Evolutionary conservation across 2,329 filamentous ascomycete genomes (phyloP).

Genomic region (Graphilbum fragrans): DNA sequence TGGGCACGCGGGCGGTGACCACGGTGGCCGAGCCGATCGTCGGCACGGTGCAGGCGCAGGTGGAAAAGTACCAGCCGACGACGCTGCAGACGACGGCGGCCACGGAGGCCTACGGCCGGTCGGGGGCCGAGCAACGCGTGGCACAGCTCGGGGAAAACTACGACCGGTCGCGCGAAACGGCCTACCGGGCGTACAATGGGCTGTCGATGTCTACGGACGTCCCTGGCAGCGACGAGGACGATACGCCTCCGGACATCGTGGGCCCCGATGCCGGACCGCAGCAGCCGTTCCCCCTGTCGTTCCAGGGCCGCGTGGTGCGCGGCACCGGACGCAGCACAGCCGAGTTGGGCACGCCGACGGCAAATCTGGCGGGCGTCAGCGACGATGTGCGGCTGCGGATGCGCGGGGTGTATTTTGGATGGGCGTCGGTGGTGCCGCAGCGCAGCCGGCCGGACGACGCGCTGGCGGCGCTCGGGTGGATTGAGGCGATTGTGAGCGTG

Average conservation of each 20-base stretch:
- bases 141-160: conserved; percentile 23
- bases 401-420: conserved; percentile 52
- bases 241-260: conserved; percentile 22
- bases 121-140: conserved; percentile 19
- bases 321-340: conserved; percentile 28
- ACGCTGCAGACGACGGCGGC: conserved; percentile 28
- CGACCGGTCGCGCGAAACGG: conserved; percentile 17
- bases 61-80: conserved; percentile 24
- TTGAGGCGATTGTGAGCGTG: conserved; percentile 45
- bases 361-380: conserved; percentile 39
- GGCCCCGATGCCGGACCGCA: conserved; percentile 38
- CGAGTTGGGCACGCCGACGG: conserved; percentile 36
- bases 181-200: conserved; percentile 21
- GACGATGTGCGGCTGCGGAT: conserved; percentile 41
- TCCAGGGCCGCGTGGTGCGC: conserved; percentile 32
- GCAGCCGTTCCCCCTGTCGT: conserved; percentile 39
- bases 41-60: conserved; percentile 23
- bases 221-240: conserved; percentile 15
- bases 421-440: conserved; percentile 33
- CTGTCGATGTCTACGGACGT: no score
- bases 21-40: conserved; percentile 26
- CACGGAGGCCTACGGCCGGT: conserved; percentile 23
- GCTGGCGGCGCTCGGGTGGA: conserved; percentile 36
- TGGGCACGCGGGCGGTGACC: conserved; percentile 31
- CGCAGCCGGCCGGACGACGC: not conserved